These are phyloP conservation scores for Trichoderma sp. DNA, from an alignment of 2,329 filamentous ascomycete genomes.

Conservation along the genomic window DNA sequence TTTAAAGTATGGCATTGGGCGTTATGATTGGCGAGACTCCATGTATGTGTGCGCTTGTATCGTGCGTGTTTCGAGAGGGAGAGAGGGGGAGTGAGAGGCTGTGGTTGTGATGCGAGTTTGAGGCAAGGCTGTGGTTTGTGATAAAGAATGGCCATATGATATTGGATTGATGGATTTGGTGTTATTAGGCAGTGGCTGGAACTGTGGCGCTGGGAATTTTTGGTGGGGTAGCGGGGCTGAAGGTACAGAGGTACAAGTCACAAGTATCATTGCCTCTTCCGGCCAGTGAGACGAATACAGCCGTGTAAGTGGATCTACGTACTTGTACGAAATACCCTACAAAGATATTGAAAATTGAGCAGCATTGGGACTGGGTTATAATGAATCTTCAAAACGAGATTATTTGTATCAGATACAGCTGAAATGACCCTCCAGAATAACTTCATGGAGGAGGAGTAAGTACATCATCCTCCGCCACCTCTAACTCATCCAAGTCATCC, in stretches of 20 bases:
- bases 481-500: neutral
- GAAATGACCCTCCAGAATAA: neutral
- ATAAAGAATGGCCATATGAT: neutral
- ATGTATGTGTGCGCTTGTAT: neutral
- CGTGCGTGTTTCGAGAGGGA: neutral
- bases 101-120: neutral
- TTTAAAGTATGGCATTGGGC: slow-evolving; percentile 74
- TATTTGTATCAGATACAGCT: neutral
- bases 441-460: neutral
- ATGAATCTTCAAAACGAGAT: rapidly evolving
- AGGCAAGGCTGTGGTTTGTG: neutral
- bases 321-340: neutral
- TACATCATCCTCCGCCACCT: neutral
- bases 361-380: neutral
- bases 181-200: neutral
- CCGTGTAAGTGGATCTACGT: neutral
- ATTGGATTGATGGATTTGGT: neutral
- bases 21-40: slow-evolving; percentile 5
- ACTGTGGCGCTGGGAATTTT: neutral
- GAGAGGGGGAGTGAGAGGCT: neutral
- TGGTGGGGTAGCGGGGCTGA: neutral
- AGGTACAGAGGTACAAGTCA: neutral
- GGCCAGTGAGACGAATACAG: neutral
- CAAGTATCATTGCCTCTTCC: neutral
- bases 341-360: neutral